These are phyloP conservation scores for Trichoderma polysporum DNA, from an alignment of 2,329 filamentous ascomycete genomes.

Conservation along the genomic window DNA sequence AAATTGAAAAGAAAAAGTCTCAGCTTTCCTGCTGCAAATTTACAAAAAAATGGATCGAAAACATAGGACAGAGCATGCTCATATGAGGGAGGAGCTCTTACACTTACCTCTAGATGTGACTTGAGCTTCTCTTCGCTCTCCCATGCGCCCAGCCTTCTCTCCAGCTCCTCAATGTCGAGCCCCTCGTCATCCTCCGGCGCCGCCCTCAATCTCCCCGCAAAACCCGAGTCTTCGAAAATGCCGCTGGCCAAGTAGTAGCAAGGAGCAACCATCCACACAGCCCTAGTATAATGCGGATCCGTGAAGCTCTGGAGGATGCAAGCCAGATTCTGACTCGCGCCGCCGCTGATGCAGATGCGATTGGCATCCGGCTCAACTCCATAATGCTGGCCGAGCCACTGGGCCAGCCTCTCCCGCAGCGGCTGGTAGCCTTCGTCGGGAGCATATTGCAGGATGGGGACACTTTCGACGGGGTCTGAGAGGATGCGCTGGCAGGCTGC, in stretches of 20 bases:
- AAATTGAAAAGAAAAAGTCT: not conserved
- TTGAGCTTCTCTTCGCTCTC: slow-evolving; percentile 30
- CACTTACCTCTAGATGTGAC: slow-evolving; percentile 17
- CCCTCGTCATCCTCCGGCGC: slow-evolving; percentile 78
- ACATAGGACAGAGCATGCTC: not conserved
- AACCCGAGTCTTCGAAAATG: slow-evolving; percentile 82
- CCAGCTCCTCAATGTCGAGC: slow-evolving; percentile 61
- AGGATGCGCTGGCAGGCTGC: slow-evolving; percentile 62
- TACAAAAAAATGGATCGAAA: not conserved
- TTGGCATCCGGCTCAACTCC: slow-evolving; percentile 43
- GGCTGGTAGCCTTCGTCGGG: slow-evolving; percentile 72
- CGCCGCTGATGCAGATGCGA: slow-evolving; percentile 78
- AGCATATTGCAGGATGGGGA: slow-evolving; percentile 73
- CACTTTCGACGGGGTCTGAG: slow-evolving; percentile 55
- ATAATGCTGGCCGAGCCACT: slow-evolving; percentile 69
- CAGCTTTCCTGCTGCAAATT: not conserved
- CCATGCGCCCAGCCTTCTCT: slow-evolving; percentile 31
- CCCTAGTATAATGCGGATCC: slow-evolving; percentile 71
- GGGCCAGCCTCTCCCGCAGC: slow-evolving; percentile 66
- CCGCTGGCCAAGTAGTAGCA: slow-evolving; percentile 81
- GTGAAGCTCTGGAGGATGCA: slow-evolving; percentile 77
- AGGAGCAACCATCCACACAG: slow-evolving; percentile 78
- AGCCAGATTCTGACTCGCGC: slow-evolving; percentile 79
- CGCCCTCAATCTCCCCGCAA: slow-evolving; percentile 63
- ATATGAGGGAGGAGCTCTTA: not conserved